Evolutionary conservation across 805 yeast genomes (phyloP).

Genomic region (Ogataea pini): DNA sequence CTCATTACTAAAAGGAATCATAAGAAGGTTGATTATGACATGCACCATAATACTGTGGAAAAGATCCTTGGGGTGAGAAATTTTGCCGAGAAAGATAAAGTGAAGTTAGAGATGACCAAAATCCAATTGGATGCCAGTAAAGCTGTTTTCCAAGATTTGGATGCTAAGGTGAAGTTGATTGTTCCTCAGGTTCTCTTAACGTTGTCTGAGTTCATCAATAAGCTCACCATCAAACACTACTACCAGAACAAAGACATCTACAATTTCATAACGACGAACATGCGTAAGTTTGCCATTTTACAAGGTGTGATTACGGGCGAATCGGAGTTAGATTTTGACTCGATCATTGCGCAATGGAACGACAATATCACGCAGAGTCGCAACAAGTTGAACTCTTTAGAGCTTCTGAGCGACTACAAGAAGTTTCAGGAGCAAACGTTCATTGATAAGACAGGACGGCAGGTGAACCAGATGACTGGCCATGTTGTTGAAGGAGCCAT

Average conservation of each 20-base stretch:
- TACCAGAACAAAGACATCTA: conserved; percentile 41
- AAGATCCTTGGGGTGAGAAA: conserved; percentile 38
- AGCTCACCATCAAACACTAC: conserved; percentile 40
- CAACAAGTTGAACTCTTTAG: conserved; percentile 41
- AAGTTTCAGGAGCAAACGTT: conserved; percentile 39
- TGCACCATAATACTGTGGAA: conserved; percentile 39
- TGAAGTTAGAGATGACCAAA: conserved; percentile 36
- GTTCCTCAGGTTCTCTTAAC: conserved; percentile 49
- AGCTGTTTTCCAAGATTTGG: conserved; percentile 37
- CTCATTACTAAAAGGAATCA: conserved; percentile 46
- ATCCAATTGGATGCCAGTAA: conserved; percentile 34
- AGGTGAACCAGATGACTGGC: conserved; percentile 28
- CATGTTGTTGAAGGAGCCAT: conserved; percentile 32
- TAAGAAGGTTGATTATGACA: conserved; percentile 44
- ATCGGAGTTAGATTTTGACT: conserved; percentile 30
- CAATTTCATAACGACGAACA: conserved; percentile 34
- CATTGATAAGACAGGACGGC: conserved; percentile 32
- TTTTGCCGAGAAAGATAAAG: conserved; percentile 41
- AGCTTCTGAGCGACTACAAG: conserved; percentile 39
- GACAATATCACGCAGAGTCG: conserved; percentile 37
- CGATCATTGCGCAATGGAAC: conserved; percentile 42
- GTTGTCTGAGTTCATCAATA: conserved; percentile 50
- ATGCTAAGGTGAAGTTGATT: conserved; percentile 41
- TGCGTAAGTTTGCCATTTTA: conserved; percentile 29
- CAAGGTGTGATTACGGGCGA: conserved; percentile 34